A percentile compares a stretch with the other conserved stretches of the same genome.
These are phyloP conservation scores for Aspergillus kassunensis DNA, from an alignment of 495 filamentous ascomycete species.

Conservation along the genomic window DNA sequence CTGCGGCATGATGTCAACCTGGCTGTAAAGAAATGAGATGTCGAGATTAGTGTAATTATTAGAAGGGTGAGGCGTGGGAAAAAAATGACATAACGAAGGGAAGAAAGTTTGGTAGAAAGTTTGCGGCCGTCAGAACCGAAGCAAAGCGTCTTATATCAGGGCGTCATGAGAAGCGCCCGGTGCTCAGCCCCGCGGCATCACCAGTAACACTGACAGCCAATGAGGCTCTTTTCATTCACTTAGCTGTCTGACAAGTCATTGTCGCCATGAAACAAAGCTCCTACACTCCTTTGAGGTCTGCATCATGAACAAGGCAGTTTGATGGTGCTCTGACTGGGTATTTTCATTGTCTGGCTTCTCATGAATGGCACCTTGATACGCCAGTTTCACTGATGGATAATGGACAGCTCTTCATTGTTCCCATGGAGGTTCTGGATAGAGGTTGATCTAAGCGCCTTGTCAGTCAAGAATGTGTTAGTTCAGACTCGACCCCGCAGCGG, in stretches of 20 bases:
- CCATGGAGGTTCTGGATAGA: background rate
- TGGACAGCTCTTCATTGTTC: no score
- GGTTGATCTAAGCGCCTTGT: background rate
- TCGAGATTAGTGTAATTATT: background rate
- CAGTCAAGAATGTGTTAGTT: background rate
- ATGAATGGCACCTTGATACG: background rate
- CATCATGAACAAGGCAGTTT: background rate
- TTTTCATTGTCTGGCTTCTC: background rate
- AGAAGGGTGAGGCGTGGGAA: background rate
- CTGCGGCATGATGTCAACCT: background rate
- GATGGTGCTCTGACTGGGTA: background rate
- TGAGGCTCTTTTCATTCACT: background rate
- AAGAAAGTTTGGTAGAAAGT: background rate
- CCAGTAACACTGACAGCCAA: background rate
- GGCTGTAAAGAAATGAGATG: background rate
- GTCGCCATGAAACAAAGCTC: background rate
- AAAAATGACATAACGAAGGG: background rate
- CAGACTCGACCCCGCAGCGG: background rate
- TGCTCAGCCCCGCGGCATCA: conserved; percentile 7
- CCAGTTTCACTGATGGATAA: background rate
- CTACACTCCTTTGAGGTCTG: background rate
- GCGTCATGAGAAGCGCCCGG: conserved; percentile 9
- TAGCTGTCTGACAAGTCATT: background rate
- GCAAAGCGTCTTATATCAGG: background rate
- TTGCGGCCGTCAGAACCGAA: background rate